Percentiles rank a stretch among this genome's conserved stretches.
Conservation (phyloP, 768 basidiomycete genomes). For the Termitomyces sp. region DNA sequence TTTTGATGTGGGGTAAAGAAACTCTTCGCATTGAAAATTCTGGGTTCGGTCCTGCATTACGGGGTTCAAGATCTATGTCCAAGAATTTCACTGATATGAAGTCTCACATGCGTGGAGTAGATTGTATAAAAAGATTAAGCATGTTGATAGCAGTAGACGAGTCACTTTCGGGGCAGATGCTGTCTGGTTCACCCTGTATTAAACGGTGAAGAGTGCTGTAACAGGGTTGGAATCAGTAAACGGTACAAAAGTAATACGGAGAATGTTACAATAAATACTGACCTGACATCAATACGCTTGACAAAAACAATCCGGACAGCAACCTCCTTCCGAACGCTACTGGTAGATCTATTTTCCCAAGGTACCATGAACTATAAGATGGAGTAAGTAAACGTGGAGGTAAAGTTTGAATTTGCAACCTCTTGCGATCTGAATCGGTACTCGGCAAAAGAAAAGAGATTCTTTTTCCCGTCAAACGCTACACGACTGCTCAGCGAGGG, state of each 20-base stretch:
- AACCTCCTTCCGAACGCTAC: conserved; percentile 10
- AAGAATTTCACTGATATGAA: neutral
- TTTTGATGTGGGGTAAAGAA: conserved; percentile 18
- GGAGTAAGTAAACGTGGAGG: neutral
- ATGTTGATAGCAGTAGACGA: conserved; percentile 22
- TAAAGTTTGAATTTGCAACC: conserved; percentile 7
- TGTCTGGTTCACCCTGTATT: conserved; percentile 8
- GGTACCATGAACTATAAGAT: conserved; percentile 16
- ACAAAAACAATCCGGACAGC: conserved; percentile 20
- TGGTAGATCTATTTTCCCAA: conserved; percentile 10
- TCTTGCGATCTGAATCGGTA: conserved; percentile 16
- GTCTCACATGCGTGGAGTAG: conserved; percentile 22
- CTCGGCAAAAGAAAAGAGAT: conserved; percentile 20
- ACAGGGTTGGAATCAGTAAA: neutral
- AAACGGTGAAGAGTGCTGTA: conserved; percentile 10
- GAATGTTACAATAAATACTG: neutral
- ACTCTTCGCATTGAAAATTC: conserved; percentile 19
- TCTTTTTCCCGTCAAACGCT: conserved; percentile 31
- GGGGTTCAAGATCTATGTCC: neutral
- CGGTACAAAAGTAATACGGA: neutral
- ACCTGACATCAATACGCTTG: conserved; percentile 18
- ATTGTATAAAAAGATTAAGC: conserved; percentile 28
- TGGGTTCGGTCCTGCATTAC: conserved; percentile 12
- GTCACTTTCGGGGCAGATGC: conserved; percentile 14
- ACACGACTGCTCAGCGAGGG: neutral